Evolutionary conservation across 2,329 filamentous ascomycete species (phyloP), one percentile per base, ranked within the genome.

Genomic region (Cordyceps cicadae): DNA sequence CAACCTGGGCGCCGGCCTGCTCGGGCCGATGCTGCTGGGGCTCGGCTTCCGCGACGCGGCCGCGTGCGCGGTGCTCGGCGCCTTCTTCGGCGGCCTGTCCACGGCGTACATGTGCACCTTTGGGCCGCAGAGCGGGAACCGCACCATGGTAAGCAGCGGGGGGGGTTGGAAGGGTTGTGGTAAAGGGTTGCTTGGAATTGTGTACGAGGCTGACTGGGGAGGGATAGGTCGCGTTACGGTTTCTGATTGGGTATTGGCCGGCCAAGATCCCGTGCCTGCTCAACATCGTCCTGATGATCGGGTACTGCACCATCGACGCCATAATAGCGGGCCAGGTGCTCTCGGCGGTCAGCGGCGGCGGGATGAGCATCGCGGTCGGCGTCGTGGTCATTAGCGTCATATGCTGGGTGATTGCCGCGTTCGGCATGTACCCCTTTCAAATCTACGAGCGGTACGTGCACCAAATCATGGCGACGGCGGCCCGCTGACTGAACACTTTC

Each of bases 311-410:
- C 0, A 86, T 92, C 65, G 93, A 94, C 69, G 82, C 84, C 59
- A 92, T 94, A 64, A 88, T 93, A 17, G 90, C 89, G 19, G 88
- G 88, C 0, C 87, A 93, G 70, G 80, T 93, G 7, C 80, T 94
- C 66, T 80, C 90, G 61, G 87, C 89, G 0, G 86, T 93, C 51
- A 92, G 90, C 69, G 69, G 72, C 51, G 69, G 69, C 5, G 72
- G 81, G 54, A 84, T 92, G 65, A 87, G 88, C 7, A 87, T 88
- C 51, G 87, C 79, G 69, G 89, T 87, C 1, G 89, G 89, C 21
- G 88, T 94, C 63, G 73, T 93, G 45, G 82, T 92, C 64, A 89
- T 92, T 64, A 83, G 87, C 51, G 78, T 93, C 64, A 87, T 86
- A n/a, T 81, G 88, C 46, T 90, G 67, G 69, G 89, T 72, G 84